Base-by-base conservation (phyloP, 2,329 filamentous ascomycete species). In the Chrysosporium queenslandicum region DNA sequence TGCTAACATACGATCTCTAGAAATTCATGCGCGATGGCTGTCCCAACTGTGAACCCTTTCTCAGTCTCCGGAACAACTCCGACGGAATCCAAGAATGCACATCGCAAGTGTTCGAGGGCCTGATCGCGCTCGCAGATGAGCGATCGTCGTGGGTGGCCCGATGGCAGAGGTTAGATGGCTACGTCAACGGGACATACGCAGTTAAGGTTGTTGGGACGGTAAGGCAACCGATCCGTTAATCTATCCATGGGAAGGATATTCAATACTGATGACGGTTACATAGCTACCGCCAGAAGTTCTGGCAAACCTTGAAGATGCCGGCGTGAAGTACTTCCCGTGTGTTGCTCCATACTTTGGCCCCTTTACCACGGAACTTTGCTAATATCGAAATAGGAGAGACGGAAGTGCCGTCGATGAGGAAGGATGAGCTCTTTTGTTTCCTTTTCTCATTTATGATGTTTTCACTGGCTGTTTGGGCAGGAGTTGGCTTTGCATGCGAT, bases 21-120 rank as follows among this genome's bases (percentile, higher is more conserved):
- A 85, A 87, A 68, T 98, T 98, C 77, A 78, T 83, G 63, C 80
- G 82, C 63, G 78, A 86, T 65, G 92, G 92, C 60, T 98, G 92
- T 67, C 92, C 92, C 56, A 98, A 98, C 76, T 98, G 92, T 78
- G 91, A 96, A 66, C 82, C 86, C 46, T 87, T 95, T 69, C 84
- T 98, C 54, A 83, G 87, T 68, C 84, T 97, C 56, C 78, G 81
- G 58, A 83, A 84, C 66, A 86, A 84, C 59, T 74, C 78, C 61
- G 92, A 98, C 56, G 79, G 83, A 58, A 86, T 97, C 64, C 82
- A 87, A 66, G 87, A 89, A 72, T 96, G 90, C 78, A 98, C 92
- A 18, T 95, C 88, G 12, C 87, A 91, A 64, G 90, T 97, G 59
- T 98, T 92, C 67, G 92, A 98, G 69, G 92, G 92, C 45, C 73